A percentile compares a stretch with the other conserved stretches of the same genome.
Evolutionary conservation across 768 basidiomycete species (phyloP).

Genomic region (Amanita muscaria): DNA sequence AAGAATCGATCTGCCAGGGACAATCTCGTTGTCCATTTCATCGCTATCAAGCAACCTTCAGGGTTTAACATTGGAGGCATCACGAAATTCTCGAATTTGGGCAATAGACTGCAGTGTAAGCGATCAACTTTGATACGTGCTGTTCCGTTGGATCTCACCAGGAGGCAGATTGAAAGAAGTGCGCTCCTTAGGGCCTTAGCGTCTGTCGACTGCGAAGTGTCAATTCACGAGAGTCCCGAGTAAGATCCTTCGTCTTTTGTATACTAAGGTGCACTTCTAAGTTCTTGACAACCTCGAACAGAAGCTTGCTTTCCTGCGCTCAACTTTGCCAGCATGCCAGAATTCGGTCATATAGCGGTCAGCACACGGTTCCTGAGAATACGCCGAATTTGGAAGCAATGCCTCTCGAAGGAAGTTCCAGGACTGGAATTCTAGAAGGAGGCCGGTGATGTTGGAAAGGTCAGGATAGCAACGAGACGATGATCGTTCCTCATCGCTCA

Average conservation of each 20-base stretch:
- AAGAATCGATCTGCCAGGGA: slow-evolving; percentile 69
- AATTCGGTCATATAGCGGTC: slow-evolving; percentile 47
- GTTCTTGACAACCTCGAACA: slow-evolving; percentile 21
- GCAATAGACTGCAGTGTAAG: slow-evolving; percentile 72
- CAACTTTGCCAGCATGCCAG: slow-evolving; percentile 44
- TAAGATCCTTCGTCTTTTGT: slow-evolving; percentile 30
- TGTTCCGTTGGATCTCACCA: not conserved
- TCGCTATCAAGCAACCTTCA: slow-evolving; percentile 72
- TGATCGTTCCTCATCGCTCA: slow-evolving; percentile 20
- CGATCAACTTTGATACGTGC: slow-evolving; percentile 10
- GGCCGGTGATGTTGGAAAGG: slow-evolving; percentile 20
- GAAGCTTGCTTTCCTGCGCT: slow-evolving; percentile 58
- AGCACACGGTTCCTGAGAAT: slow-evolving; percentile 78
- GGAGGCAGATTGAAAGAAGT: slow-evolving; percentile 57
- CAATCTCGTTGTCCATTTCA: slow-evolving; percentile 69
- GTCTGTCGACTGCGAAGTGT: slow-evolving; percentile 71
- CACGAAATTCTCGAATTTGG: slow-evolving; percentile 66
- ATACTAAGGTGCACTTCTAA: no score
- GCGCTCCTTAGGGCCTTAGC: slow-evolving; percentile 74
- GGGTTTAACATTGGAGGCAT: slow-evolving; percentile 92
- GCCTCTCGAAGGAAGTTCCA: slow-evolving; percentile 70
- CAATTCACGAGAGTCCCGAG: slow-evolving; percentile 66
- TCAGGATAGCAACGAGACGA: slow-evolving; percentile 26
- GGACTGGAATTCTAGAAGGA: slow-evolving; percentile 44
- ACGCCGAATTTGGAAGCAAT: slow-evolving; percentile 72